Percentiles rank a stretch among this genome's conserved stretches.
These are phyloP conservation scores for Sarcomyxa edulis DNA, from an alignment of 768 basidiomycete genomes.

Conservation along the genomic window DNA sequence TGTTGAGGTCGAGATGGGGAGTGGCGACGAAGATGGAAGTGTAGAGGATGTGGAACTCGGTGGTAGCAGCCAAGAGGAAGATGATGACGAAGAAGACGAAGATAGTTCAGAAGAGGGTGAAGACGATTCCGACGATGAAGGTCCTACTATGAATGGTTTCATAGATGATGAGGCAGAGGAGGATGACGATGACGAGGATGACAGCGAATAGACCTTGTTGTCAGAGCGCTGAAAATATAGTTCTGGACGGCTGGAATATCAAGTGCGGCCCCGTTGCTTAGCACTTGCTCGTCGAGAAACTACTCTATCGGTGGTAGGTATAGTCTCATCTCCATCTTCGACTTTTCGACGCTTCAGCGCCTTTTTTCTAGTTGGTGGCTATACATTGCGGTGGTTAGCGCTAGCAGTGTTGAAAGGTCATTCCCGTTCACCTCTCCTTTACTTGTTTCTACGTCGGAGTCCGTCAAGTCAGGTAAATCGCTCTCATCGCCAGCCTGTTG, in stretches of 20 bases:
- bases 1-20: constrained; percentile 56
- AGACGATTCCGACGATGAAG: constrained; percentile 37
- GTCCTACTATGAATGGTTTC: constrained; percentile 39
- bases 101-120: constrained; percentile 32
- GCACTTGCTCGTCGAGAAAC: too few relatives aligned
- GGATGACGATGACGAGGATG: constrained; percentile 12
- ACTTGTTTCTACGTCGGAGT: constrained; percentile 5
- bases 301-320: too few relatives aligned
- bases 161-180: constrained; percentile 63
- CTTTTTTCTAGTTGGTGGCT: too few relatives aligned
- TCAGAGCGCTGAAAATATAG: too few relatives aligned
- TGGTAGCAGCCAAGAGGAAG: constrained; percentile 51
- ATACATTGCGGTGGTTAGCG: too few relatives aligned
- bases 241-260: too few relatives aligned
- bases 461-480: not conserved
- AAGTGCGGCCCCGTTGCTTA: too few relatives aligned
- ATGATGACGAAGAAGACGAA: constrained; percentile 42
- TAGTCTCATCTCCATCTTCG: constrained; percentile 3
- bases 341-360: constrained; percentile 3
- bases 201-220: constrained; percentile 10
- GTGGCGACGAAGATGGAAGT: constrained; percentile 65
- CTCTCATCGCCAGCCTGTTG: constrained; percentile 3
- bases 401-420: too few relatives aligned
- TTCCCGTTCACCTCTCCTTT: too few relatives aligned
- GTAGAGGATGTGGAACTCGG: constrained; percentile 77